A percentile compares a stretch with the other conserved stretches of the same genome.
These are phyloP conservation scores for Hsuehochloa calcarea DNA, from an alignment of 176 grass and related monocot species.

Conservation along the genomic window DNA sequence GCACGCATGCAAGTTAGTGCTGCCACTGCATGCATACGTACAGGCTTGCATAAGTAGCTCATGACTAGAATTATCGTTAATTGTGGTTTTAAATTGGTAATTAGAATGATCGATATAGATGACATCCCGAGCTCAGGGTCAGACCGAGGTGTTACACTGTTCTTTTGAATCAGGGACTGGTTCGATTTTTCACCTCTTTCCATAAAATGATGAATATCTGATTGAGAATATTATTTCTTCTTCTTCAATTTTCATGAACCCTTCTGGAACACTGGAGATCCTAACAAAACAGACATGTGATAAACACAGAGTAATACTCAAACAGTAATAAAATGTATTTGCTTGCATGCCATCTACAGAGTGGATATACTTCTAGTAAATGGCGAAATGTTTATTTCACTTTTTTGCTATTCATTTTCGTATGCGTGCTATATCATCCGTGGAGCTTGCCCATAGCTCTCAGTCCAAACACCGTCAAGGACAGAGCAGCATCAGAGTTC, in stretches of 20 bases:
- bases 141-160: no score
- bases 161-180: no score
- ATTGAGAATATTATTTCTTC: no score
- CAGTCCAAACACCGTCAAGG: neutral
- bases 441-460: neutral
- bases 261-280: neutral
- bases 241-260: neutral
- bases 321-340: neutral
- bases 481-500: neutral
- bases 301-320: neutral
- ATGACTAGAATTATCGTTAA: no score
- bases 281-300: neutral
- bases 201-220: no score
- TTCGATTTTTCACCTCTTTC: no score
- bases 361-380: slow-evolving; percentile 12
- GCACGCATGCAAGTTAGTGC: no score
- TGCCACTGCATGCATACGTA: no score
- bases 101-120: no score
- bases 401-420: neutral
- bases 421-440: neutral
- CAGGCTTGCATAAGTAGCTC: no score
- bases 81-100: no score
- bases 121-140: no score
- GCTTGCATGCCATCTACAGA: neutral
- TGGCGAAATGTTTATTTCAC: neutral